Evolutionary conservation across 2,329 filamentous ascomycete species (phyloP).

Genomic region (Claviceps sp.): DNA sequence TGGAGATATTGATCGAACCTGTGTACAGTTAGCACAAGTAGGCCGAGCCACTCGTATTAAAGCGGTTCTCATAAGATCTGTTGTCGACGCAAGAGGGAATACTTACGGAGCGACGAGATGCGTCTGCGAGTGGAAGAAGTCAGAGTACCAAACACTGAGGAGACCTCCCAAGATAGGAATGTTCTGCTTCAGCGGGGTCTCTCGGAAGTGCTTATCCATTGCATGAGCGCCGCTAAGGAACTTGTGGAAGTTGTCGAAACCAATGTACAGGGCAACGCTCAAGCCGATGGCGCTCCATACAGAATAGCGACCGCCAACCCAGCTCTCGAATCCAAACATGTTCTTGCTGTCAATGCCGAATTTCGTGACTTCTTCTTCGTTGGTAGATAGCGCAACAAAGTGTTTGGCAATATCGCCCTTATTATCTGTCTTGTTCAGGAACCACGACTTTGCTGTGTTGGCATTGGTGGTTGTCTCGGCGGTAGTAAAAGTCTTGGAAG

Average conservation of each 20-base stretch:
- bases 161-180: slow-evolving; percentile 88
- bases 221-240: slow-evolving; percentile 90
- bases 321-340: slow-evolving; percentile 99
- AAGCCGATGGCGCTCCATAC: slow-evolving; percentile 98
- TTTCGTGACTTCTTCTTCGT: slow-evolving; percentile 88
- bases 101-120: slow-evolving; percentile 89
- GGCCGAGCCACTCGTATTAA: not conserved
- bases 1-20: slow-evolving; percentile 98
- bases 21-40: slow-evolving; percentile 5
- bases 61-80: not conserved
- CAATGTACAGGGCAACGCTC: slow-evolving; percentile 87
- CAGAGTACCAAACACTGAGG: slow-evolving; percentile 94
- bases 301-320: slow-evolving; percentile 96
- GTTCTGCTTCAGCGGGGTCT: slow-evolving; percentile 83
- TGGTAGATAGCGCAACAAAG: slow-evolving; percentile 96
- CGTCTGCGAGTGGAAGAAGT: slow-evolving; percentile 97
- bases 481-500: slow-evolving; percentile 98
- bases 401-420: slow-evolving; percentile 91
- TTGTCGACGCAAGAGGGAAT: no score
- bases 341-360: slow-evolving; percentile 98
- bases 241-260: slow-evolving; percentile 93
- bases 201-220: slow-evolving; percentile 97
- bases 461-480: slow-evolving; percentile 96
- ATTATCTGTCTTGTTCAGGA: slow-evolving; percentile 66
- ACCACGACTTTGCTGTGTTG: slow-evolving; percentile 94